Percentiles rank a stretch among this genome's conserved stretches.
phyloP scores from a whole-genome alignment of 2,329 filamentous ascomycete species.

The Aspergillus carbonarius region DNA sequence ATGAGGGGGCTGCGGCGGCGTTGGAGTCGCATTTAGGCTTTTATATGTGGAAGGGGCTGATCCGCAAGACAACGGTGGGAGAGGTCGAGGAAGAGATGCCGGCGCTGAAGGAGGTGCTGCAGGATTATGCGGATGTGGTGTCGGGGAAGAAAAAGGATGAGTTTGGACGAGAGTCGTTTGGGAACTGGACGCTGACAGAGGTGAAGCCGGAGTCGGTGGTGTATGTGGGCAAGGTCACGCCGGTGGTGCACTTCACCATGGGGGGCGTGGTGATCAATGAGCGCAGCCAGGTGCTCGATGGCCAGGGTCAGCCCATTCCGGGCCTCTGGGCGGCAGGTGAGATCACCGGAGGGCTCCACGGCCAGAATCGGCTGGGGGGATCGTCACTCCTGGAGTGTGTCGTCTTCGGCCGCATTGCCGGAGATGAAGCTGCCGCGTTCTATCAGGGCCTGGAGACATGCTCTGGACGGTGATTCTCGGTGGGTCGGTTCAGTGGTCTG shows the following conservation, averaged over 20 bases:
- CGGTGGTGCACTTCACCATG: slow-evolving; percentile 67
- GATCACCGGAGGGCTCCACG: slow-evolving; percentile 64
- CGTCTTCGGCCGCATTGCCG: slow-evolving; percentile 62
- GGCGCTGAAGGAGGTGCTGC: slow-evolving; percentile 45
- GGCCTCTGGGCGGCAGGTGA: slow-evolving; percentile 65
- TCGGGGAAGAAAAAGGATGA: slow-evolving; percentile 42
- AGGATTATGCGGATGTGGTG: slow-evolving; percentile 51
- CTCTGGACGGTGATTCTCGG: background rate
- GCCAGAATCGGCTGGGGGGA: slow-evolving; percentile 62
- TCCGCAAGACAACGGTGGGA: slow-evolving; percentile 56
- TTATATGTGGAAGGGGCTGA: slow-evolving; percentile 62
- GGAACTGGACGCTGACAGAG: slow-evolving; percentile 55
- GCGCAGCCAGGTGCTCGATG: slow-evolving; percentile 52
- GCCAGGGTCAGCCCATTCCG: slow-evolving; percentile 46
- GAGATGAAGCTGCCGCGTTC: slow-evolving; percentile 45
- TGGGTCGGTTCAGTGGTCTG: background rate
- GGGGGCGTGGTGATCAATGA: slow-evolving; percentile 61
- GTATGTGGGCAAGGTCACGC: slow-evolving; percentile 61
- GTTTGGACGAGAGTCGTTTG: slow-evolving; percentile 54
- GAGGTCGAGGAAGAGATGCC: slow-evolving; percentile 45
- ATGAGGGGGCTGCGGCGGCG: slow-evolving; percentile 57
- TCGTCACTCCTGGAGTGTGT: slow-evolving; percentile 64
- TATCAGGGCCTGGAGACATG: slow-evolving; percentile 7
- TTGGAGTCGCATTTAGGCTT: slow-evolving; percentile 60
- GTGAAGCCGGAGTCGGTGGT: slow-evolving; percentile 53